Evolutionary conservation across 2,329 filamentous ascomycete genomes (phyloP).

Genomic region (Chrysosphaeria jannelii): DNA sequence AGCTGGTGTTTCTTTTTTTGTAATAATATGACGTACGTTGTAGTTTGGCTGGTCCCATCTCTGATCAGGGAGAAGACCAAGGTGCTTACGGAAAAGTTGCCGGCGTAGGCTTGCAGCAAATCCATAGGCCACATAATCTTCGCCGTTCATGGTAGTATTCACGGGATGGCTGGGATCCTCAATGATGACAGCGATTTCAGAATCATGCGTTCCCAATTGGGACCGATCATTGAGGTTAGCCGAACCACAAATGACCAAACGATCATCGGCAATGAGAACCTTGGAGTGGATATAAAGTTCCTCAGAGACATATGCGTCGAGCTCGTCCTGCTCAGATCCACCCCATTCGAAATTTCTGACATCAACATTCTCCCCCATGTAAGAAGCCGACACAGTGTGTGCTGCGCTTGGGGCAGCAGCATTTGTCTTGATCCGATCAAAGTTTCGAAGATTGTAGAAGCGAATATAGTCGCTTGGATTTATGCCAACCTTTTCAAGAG

Average conservation of each 20-base stretch:
- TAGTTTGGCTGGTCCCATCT: slow-evolving; percentile 31
- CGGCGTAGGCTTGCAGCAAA: slow-evolving; percentile 57
- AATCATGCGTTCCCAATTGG: slow-evolving; percentile 62
- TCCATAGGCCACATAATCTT: slow-evolving; percentile 33
- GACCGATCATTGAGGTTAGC: slow-evolving; percentile 29
- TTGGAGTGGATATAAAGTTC: slow-evolving; percentile 35
- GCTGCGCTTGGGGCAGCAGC: too few species aligned
- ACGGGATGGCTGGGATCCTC: slow-evolving; percentile 39
- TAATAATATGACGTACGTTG: slow-evolving; percentile 19
- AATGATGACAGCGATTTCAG: slow-evolving; percentile 65
- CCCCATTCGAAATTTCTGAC: too few species aligned
- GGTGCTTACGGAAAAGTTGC: slow-evolving; percentile 68
- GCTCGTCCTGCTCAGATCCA: slow-evolving; percentile 11
- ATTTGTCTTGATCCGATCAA: slow-evolving; percentile 56
- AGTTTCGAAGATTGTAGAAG: slow-evolving; percentile 65
- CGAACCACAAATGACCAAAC: slow-evolving; percentile 50
- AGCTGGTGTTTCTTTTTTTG: too few species aligned
- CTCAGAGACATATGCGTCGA: slow-evolving; percentile 29
- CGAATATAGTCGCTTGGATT: slow-evolving; percentile 44
- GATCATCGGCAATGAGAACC: slow-evolving; percentile 55
- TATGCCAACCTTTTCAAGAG: slow-evolving; percentile 30
- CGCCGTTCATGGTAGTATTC: slow-evolving; percentile 43
- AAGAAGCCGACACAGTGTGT: too few species aligned
- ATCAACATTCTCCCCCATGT: too few species aligned
- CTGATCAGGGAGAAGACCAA: slow-evolving; percentile 52